Evolutionary conservation across 257 asterid genomes (phyloP).

Genomic region (Solanum chmielewskii): DNA sequence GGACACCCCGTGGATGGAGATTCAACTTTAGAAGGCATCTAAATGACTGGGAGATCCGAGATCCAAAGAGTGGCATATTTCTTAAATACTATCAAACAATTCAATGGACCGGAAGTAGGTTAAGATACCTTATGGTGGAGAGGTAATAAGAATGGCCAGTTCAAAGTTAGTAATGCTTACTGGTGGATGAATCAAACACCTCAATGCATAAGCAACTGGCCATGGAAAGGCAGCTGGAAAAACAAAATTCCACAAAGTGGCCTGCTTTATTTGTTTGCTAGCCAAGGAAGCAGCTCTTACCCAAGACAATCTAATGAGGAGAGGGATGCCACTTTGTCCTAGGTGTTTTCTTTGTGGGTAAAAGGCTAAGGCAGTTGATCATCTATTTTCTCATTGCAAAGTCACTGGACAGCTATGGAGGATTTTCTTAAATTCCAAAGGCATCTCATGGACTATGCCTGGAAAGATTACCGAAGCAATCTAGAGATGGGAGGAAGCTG

Average conservation of each 20-base stretch:
- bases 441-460: neutral
- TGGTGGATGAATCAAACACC: neutral
- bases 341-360: neutral
- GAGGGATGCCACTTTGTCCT: neutral
- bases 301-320: neutral
- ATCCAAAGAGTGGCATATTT: neutral
- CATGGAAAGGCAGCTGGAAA: neutral
- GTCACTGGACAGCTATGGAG: neutral
- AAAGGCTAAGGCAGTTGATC: neutral
- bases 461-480: neutral
- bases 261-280: neutral
- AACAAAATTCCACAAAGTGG: neutral
- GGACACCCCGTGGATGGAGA: neutral
- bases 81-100: no score
- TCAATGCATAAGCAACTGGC: neutral
- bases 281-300: neutral
- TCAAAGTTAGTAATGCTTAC: neutral
- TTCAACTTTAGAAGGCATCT: neutral
- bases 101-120: neutral
- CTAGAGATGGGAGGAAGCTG: neutral
- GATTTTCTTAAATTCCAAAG: neutral
- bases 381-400: neutral
- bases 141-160: neutral
- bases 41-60: neutral
- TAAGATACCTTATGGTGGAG: neutral